Evolutionary conservation across 78 protist genomes (phyloP).

Genomic region (Chrysochromulina tobinii): DNA sequence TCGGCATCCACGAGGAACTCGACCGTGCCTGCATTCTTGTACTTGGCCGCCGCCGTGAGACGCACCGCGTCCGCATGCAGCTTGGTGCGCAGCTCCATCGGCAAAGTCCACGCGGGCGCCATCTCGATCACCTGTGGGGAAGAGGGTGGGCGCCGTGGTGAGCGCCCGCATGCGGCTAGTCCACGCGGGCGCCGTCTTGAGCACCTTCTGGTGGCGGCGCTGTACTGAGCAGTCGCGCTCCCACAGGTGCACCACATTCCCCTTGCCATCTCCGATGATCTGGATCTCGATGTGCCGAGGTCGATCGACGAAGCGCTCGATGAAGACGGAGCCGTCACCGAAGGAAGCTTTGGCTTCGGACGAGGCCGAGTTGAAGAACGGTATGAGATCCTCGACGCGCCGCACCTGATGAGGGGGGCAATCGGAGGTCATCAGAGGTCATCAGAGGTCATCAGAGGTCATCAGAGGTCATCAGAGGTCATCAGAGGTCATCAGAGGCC

Average conservation of each 20-base stretch:
- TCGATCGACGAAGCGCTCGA: constrained; percentile 67
- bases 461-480: too few species aligned
- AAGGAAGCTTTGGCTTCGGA: constrained; percentile 60
- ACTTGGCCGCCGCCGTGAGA: not conserved
- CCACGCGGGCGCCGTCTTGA: constrained; percentile 56
- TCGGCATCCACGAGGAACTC: constrained; percentile 65
- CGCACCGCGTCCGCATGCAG: not conserved
- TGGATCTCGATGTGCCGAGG: constrained; percentile 31
- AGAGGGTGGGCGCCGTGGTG: not conserved
- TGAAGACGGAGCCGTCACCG: constrained; percentile 72
- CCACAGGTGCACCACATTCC: constrained; percentile 41
- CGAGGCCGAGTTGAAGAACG: not conserved
- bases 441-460: not conserved
- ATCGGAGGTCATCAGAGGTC: too few species aligned
- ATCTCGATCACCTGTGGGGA: constrained; percentile 24
- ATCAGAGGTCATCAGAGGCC: too few species aligned
- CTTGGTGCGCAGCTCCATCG: not conserved
- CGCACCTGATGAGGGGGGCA: too few species aligned
- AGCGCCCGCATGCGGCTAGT: not conserved
- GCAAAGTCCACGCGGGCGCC: constrained; percentile 39
- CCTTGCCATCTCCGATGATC: constrained; percentile 48
- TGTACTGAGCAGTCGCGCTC: constrained; percentile 63
- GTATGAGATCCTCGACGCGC: not conserved
- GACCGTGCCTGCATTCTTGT: constrained; percentile 66
- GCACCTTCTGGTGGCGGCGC: constrained; percentile 82